Conservation (phyloP, 192 early-diverging fungal genomes). For the Backusella tarrabulga region DNA sequence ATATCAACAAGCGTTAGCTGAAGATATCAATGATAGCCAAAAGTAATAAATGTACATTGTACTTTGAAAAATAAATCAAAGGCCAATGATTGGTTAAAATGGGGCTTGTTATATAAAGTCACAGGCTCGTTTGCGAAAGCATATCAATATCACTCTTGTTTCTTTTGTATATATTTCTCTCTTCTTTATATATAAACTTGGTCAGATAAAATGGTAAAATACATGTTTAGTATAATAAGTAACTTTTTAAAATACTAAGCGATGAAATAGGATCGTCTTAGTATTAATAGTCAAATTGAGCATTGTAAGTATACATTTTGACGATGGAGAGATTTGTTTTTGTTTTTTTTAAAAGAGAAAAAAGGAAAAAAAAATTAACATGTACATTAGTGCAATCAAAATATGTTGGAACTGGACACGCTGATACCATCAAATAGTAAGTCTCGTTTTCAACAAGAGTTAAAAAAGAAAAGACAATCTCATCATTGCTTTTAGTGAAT, state of each 20-base stretch:
- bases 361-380: slow-evolving; percentile 1
- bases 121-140: no score
- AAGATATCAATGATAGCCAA: neutral
- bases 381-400: slow-evolving; percentile 68
- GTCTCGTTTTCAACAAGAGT: slow-evolving; percentile 1
- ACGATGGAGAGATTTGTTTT: neutral
- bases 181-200: neutral
- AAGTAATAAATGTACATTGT: no score
- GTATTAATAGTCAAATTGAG: slow-evolving; percentile 78
- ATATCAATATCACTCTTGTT: no score
- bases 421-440: slow-evolving; percentile 89
- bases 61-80: no score
- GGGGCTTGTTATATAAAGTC: no score
- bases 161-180: no score
- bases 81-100: neutral
- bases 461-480: neutral
- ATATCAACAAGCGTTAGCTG: neutral
- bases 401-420: slow-evolving; percentile 88
- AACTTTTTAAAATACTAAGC: neutral
- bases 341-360: neutral
- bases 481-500: slow-evolving; percentile 61
- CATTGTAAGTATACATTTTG: slow-evolving; percentile 52
- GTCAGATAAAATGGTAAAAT: neutral
- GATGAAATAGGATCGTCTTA: slow-evolving; percentile 56
- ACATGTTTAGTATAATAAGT: neutral